Percentiles rank a stretch among this genome's conserved stretches.
These are phyloP conservation scores for Henckelia pumila DNA, from an alignment of 257 asterid genomes.

Conservation along the genomic window DNA sequence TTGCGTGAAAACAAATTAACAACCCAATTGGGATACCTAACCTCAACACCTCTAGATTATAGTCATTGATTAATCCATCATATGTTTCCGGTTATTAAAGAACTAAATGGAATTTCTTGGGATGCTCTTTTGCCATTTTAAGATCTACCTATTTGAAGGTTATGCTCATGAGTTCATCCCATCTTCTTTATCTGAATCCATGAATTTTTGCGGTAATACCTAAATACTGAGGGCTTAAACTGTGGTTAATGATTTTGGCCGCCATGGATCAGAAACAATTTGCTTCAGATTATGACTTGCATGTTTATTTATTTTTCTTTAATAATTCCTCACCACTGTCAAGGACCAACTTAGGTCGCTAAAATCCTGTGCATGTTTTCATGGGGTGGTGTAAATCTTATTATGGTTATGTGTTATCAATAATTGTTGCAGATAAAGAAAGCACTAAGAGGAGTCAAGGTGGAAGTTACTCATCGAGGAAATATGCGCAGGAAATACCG, in stretches of 20 bases:
- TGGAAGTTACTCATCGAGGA: constrained; percentile 62
- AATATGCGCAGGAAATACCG: constrained; percentile 50
- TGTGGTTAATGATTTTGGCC: background rate
- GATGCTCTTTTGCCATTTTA: background rate
- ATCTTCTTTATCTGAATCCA: background rate
- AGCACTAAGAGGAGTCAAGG: constrained; percentile 62
- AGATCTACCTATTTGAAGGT: background rate
- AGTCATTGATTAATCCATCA: background rate
- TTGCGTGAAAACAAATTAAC: background rate
- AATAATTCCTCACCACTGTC: background rate
- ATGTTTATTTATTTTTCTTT: background rate
- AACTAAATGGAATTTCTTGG: background rate
- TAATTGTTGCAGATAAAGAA: constrained; percentile 40
- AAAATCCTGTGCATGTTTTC: background rate
- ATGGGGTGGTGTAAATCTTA: background rate
- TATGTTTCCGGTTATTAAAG: background rate
- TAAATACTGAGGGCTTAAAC: background rate
- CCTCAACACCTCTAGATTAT: no score
- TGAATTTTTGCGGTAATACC: background rate
- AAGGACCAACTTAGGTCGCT: background rate
- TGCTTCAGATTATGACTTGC: background rate
- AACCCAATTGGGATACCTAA: background rate
- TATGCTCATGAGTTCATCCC: background rate
- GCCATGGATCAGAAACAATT: background rate
- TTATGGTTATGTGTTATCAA: background rate